Percentiles rank a stretch among this genome's conserved stretches.
Evolutionary conservation across 257 asterid genomes (phyloP).

Genomic region (Lycium ferocissimum): DNA sequence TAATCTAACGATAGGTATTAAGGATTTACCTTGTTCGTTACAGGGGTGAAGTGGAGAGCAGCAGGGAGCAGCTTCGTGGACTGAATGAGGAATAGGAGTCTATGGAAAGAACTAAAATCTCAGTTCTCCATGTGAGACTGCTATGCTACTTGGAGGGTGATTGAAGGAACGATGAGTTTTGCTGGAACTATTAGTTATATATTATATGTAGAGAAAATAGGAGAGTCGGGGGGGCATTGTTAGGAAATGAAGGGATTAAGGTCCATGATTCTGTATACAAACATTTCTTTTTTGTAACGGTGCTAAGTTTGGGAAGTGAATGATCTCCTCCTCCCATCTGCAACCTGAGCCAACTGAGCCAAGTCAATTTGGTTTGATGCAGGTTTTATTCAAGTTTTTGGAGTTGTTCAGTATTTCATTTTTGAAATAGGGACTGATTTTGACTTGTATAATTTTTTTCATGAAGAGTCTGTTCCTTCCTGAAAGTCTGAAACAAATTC

Average conservation of each 20-base stretch:
- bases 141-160: background rate
- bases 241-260: conserved; percentile 24
- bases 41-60: conserved; percentile 15
- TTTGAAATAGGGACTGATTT: background rate
- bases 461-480: conserved; percentile 2
- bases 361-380: conserved; percentile 8
- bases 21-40: conserved; percentile 28
- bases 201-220: background rate
- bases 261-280: conserved; percentile 14
- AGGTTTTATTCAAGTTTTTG: conserved; percentile 5
- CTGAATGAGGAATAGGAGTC: background rate
- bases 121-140: conserved; percentile 8
- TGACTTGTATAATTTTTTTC: background rate
- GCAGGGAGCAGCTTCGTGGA: background rate
- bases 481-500: background rate
- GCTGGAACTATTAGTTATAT: conserved; percentile 2
- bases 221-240: background rate
- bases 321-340: background rate
- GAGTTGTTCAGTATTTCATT: background rate
- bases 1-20: conserved; percentile 3
- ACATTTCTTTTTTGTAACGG: background rate
- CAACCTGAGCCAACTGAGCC: conserved; percentile 24
- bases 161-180: background rate
- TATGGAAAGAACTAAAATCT: conserved; percentile 11
- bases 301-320: background rate